Evolutionary conservation across 2,329 filamentous ascomycete species (phyloP), one percentile per base, ranked within the genome.

Genomic region (Paracoccidioides lutzii): DNA sequence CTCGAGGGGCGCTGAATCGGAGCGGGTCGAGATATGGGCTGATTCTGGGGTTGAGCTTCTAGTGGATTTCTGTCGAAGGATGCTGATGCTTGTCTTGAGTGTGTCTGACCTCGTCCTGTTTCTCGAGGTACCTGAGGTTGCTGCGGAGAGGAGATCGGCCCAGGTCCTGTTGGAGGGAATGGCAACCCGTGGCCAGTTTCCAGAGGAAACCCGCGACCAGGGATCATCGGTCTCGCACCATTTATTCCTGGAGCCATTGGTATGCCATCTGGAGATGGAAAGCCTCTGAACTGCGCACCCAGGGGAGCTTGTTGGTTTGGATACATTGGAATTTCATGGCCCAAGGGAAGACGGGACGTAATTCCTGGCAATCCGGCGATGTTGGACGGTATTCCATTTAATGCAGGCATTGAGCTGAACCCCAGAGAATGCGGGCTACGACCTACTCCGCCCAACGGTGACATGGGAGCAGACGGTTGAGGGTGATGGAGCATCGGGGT

Each of bases 1-100:
- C 90, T 95, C 14, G 84, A 84, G 0, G 93, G 91, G 38, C 90
- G 81, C 59, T 91, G 88, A 60, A 97, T 96, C 0, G 91, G 91
- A 30, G 87, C 82, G 32, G 90, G 91, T 54, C 90, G 81, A 48
- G 85, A 80, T 58, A 94, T 91, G 1, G 88, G 87, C 59, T 89
- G 84, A 38, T 84, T 77, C 54, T 81, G 75, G 9, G 76, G 70
- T 32, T 77, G 73, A 14, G 75, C 75, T 7, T 90, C 86, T 59
- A 84, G 82, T 10, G 70, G 73, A 22, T 76, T 75, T 60, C 76
- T 76, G 52, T 80, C 78, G 58, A 75, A 76, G 0, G 84, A 84
- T 10, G 77, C 77, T 5, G 89, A 95, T 9, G 81, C 78, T 62
- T 94, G 88, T 59, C 90, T 80, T 7, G 85, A 85, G 70, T 95